Evolutionary conservation across 164 flowering plant genomes (phyloP).

Genomic region (grape (Vitis vinifera)): DNA sequence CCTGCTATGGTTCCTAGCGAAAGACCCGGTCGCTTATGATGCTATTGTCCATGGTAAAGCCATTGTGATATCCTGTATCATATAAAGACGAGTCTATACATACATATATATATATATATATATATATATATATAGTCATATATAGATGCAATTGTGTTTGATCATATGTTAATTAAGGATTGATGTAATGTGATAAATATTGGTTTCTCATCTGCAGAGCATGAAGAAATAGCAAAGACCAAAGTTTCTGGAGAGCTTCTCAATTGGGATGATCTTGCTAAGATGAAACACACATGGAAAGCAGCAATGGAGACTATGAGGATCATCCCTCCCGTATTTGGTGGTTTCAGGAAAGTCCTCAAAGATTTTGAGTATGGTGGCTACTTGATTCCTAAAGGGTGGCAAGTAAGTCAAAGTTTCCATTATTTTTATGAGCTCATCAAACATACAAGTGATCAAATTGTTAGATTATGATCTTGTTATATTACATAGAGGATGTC

Average conservation of each 20-base stretch:
- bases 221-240: conserved; percentile 7
- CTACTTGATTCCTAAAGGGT: conserved; percentile 24
- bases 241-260: conserved; percentile 9
- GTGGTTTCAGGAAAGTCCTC: conserved; percentile 17
- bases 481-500: too few relatives aligned
- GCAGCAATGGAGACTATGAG: conserved; percentile 30
- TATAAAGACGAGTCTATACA: too few relatives aligned
- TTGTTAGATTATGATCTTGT: too few relatives aligned
- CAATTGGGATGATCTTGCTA: conserved; percentile 22
- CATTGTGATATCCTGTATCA: too few relatives aligned
- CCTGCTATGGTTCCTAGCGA: conserved; percentile 20
- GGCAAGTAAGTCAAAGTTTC: conserved; percentile 13
- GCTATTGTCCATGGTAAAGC: conserved; percentile 18
- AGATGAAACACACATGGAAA: conserved; percentile 37
- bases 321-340: conserved; percentile 28
- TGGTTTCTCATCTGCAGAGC: conserved; percentile 8
- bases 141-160: too few relatives aligned
- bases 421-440: background rate
- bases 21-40: conserved; percentile 9
- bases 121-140: too few relatives aligned
- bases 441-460: too few relatives aligned
- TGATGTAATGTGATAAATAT: too few relatives aligned
- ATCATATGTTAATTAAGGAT: too few relatives aligned
- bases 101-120: too few relatives aligned
- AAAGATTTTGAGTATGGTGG: conserved; percentile 23